Conservation (phyloP, 2,329 filamentous ascomycete species). For the Leptographium flavum region DNA sequence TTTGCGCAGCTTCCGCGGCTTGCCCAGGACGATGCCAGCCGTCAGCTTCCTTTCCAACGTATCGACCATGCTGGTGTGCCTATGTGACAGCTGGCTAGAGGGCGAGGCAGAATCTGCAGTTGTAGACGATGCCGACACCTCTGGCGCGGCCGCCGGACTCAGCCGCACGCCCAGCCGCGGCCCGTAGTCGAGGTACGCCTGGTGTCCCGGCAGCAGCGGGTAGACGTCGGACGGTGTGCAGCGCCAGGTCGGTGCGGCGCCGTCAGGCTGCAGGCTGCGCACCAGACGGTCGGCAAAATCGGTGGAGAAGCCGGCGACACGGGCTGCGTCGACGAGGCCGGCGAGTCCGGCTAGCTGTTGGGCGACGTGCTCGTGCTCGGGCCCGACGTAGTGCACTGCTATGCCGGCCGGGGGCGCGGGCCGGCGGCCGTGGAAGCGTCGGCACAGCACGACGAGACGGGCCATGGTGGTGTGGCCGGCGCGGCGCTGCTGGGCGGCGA, state of each 20-base stretch:
- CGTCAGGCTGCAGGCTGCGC: not conserved
- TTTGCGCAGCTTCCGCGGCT: not conserved
- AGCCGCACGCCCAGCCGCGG: not conserved
- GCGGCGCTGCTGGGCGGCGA: conserved; percentile 13
- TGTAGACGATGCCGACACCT: not conserved
- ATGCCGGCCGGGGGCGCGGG: not conserved
- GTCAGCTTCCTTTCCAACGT: not conserved
- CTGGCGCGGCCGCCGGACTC: too few species aligned
- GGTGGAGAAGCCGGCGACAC: conserved; percentile 21
- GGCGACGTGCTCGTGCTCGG: conserved; percentile 14
- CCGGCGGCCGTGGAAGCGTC: not conserved
- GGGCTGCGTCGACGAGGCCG: conserved; percentile 17
- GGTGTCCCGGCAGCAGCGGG: conserved; percentile 17
- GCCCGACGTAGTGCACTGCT: conserved; percentile 13
- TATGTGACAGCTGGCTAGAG: too few species aligned
- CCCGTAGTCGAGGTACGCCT: conserved; percentile 10
- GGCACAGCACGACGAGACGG: not conserved
- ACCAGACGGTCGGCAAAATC: not conserved
- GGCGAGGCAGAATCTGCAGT: not conserved
- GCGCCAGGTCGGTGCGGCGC: conserved; percentile 7
- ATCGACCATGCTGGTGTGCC: too few species aligned
- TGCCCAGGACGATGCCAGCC: not conserved
- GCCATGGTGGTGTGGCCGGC: not conserved
- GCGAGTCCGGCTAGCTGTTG: conserved; percentile 17
- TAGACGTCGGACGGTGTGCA: conserved; percentile 17